Evolutionary conservation across 495 filamentous ascomycete genomes (phyloP).

Genomic region (Neurospora pannonica): DNA sequence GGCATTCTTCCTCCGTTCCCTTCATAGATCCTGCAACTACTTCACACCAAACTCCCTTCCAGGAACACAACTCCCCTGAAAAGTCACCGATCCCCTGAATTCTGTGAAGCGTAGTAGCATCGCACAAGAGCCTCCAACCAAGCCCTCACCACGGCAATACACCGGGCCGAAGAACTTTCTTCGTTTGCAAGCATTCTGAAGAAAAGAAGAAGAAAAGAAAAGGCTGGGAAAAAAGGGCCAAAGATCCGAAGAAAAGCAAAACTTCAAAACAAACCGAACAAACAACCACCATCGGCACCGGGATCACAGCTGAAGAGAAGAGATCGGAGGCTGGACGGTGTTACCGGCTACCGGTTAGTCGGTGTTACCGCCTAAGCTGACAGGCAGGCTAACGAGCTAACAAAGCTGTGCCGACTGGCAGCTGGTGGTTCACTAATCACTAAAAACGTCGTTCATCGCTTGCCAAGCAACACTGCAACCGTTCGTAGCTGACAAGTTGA

Average conservation of each 20-base stretch:
- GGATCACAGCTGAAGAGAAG: neutral
- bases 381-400: neutral
- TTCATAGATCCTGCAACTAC: neutral
- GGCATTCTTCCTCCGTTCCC: neutral
- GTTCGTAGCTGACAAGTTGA: neutral
- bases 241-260: neutral
- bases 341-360: neutral
- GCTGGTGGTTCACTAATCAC: neutral
- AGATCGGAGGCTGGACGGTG: neutral
- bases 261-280: neutral
- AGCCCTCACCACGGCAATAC: neutral
- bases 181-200: neutral
- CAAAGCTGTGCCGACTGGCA: neutral
- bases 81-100: neutral
- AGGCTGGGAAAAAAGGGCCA: neutral
- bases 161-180: neutral
- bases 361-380: neutral
- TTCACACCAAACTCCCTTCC: neutral
- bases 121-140: neutral
- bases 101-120: neutral
- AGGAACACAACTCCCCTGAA: neutral
- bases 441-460: neutral
- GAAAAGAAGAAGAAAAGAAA: neutral
- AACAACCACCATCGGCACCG: neutral
- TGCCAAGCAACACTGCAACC: neutral